Evolutionary conservation across 129 eudicot species (phyloP), one percentile per base, ranked within the genome.

Genomic region (Deinandra increscens): DNA sequence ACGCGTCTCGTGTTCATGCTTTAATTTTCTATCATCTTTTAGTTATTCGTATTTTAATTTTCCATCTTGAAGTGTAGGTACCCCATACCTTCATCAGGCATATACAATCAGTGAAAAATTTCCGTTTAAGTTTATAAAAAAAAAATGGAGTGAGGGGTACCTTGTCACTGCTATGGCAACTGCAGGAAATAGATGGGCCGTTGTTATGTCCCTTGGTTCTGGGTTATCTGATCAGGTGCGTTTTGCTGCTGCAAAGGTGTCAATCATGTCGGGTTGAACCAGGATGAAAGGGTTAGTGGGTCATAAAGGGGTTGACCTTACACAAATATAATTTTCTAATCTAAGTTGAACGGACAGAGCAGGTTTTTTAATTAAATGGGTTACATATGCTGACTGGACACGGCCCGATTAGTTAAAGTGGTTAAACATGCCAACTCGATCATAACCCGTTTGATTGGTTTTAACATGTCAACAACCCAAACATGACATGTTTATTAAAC

Each of bases 101-200:
- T 91, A 91, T 70, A 91, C 88, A 87, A 92, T 91, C 50, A 83
- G 97, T 10, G 97, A 87, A 17, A 72, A 90, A 2, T 91, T 91
- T 72, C 97, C 97, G 0, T 87, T 83, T 43, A 91, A 90, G 86
- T 90, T 91, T 95, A 90, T 90, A 73, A 87, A 85, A 74, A 91
- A 91, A 72, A 91, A 91, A 72, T 91, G 97, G 95, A 84, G 78
- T 66, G 97, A 91, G 78, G 95, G 97, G 1, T 91, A 85, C 51
- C 80, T 81, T 76, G 97, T 91, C n/a, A 91, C 97, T 55, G 74
- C 97, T 31, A 91, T 91, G 97, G 92, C 95, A 31, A 91, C 97
- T 60, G 86, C 97, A 10, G 97, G 97, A 77, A 83, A 69, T 68
- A 82, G 82, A 73, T 91, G 97, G 97, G 95, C 84, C 31, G 70